phyloP scores from a whole-genome alignment of 768 basidiomycete genomes.

The Paxillus ammoniavirescens region DNA sequence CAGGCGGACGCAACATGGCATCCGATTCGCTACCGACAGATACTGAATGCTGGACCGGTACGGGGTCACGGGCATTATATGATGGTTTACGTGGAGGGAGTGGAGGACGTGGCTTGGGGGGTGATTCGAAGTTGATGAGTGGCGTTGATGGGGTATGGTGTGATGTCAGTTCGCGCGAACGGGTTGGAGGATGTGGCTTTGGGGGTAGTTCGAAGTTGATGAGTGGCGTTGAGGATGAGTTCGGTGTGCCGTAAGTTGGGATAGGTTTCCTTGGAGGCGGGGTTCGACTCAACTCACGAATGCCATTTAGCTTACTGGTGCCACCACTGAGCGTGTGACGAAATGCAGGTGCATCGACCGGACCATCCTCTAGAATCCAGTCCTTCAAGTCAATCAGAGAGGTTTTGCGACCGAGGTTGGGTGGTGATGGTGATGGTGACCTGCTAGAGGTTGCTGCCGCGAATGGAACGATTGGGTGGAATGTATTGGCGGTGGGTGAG shows the following conservation, averaged over 20 bases:
- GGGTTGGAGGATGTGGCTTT: constrained; percentile 54
- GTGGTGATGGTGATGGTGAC: constrained; percentile 46
- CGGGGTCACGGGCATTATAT: constrained; percentile 43
- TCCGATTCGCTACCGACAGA: constrained; percentile 14
- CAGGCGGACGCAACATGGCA: constrained; percentile 28
- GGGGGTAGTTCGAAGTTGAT: constrained; percentile 57
- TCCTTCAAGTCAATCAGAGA: constrained; percentile 72
- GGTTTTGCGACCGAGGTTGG: constrained; percentile 41
- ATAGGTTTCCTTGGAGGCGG: constrained; percentile 16
- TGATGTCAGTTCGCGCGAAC: constrained; percentile 60
- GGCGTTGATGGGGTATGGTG: constrained; percentile 40
- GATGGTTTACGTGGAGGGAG: constrained; percentile 70
- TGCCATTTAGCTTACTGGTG: constrained; percentile 13
- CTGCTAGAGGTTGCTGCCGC: constrained; percentile 25
- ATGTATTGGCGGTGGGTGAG: constrained; percentile 43
- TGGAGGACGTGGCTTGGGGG: constrained; percentile 50
- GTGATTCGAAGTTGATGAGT: constrained; percentile 58
- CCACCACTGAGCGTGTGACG: constrained; percentile 11
- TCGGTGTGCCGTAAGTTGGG: constrained; percentile 1
- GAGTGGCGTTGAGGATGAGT: constrained; percentile 39
- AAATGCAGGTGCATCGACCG: constrained; percentile 23
- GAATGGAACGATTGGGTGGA: constrained; percentile 42
- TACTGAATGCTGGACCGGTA: constrained; percentile 28
- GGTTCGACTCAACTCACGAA: constrained; percentile 23
- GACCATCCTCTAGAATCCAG: constrained; percentile 68